Base-by-base conservation (phyloP, 2,329 filamentous ascomycete genomes). In the Lecanoromycetidae sp. region DNA sequence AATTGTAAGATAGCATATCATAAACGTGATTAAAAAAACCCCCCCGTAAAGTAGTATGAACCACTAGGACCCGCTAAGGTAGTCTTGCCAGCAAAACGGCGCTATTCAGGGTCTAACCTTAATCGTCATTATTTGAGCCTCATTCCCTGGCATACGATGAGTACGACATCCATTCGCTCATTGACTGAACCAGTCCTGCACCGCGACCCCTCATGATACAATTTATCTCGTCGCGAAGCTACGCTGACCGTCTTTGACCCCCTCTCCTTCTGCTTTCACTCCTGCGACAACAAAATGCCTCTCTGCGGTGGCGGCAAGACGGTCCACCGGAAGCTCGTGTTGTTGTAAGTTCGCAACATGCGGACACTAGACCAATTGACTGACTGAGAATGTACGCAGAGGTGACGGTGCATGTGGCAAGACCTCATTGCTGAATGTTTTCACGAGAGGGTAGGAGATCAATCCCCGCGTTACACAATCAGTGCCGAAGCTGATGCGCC, bases 351-450 rank as follows among this genome's bases (percentile, higher is more conserved):
- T 10, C 19, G 7, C 5, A 15, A 15, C 9, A 26, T 7, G 52
- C 35, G 17, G 19, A 13, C 15, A 29, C 40, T 13, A 22, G 17
- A 20, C 23, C 37, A 27, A n/a, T 44, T 49, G 52, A 46, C 57
- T 54, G 15, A 44, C 36, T 15, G 40, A 30, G 33, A 58, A 57
- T 55, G 63, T 60, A 5, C 17, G 29, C 13, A 94, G 87, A 63
- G 90, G 90, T 59, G 90, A 96, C 64, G 90, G 90, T 74, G 90
- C 90, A 58, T 93, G 84, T 67, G 90, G 90, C 63, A 98, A 98
- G 75, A 98, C 91, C 46, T 95, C 88, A 55, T 69, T 96, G 61
- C 71, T 98, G 59, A 98, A 98, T 65, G 91, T 98, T 65, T 98
- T 98, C 70, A 98, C 91, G 57, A 80, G 90, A 83, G 90, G 90